phyloP scores from a whole-genome alignment of 257 asterid species.

The Eucommia ulmoides region DNA sequence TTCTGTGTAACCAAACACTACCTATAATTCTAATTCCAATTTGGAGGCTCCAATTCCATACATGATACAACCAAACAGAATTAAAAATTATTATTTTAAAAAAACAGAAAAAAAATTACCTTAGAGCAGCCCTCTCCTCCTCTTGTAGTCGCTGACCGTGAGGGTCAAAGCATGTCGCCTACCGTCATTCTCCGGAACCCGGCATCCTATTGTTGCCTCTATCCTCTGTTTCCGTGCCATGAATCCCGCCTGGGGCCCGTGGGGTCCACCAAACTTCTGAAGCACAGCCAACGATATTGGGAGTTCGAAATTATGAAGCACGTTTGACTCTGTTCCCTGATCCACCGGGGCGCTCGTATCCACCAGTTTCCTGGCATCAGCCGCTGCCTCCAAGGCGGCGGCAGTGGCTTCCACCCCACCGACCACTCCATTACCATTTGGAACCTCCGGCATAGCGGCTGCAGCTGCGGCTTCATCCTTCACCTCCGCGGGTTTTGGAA shows the following conservation, averaged over 20 bases:
- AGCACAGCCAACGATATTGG: conserved; percentile 63
- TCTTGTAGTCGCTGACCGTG: conserved; percentile 85
- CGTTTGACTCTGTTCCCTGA: conserved; percentile 57
- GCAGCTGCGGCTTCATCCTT: conserved; percentile 19
- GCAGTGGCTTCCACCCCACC: conserved; percentile 51
- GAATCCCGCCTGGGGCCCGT: conserved; percentile 80
- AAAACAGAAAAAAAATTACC: no score
- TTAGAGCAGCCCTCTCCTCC: conserved; percentile 87
- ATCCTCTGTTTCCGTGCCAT: conserved; percentile 85
- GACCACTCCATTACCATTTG: conserved; percentile 16
- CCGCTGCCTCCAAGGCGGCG: conserved; percentile 75
- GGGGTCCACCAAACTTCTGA: conserved; percentile 74
- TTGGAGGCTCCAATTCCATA: no score
- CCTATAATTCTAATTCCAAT: no score
- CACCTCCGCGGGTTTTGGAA: conserved; percentile 27
- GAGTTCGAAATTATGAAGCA: conserved; percentile 58
- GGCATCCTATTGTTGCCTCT: conserved; percentile 67
- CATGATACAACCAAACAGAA: no score
- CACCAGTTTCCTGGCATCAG: conserved; percentile 82
- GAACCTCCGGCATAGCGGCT: conserved; percentile 23
- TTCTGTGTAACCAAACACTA: no score
- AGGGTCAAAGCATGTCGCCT: conserved; percentile 75
- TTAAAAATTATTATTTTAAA: no score
- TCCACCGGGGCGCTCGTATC: conserved; percentile 85
- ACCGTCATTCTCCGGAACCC: conserved; percentile 84